These are phyloP conservation scores for Populus trichocarpa DNA, from an alignment of 441 rosid genomes.

Conservation along the genomic window DNA sequence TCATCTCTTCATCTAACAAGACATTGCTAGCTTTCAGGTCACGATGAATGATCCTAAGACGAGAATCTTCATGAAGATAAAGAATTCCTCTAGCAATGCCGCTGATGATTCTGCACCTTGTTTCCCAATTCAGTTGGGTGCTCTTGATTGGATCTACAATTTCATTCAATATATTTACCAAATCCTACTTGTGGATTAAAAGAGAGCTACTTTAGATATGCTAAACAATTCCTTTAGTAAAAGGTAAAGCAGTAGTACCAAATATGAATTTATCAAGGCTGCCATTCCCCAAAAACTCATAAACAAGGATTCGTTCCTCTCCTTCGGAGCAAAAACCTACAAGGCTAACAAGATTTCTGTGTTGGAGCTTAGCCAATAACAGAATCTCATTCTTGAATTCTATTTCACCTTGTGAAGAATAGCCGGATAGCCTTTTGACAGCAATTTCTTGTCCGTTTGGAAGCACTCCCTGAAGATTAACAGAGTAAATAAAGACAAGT, in stretches of 20 bases:
- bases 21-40: conserved; percentile 58
- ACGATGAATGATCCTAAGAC: conserved; percentile 53
- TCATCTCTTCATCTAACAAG: conserved; percentile 44
- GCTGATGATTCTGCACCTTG: conserved; percentile 1
- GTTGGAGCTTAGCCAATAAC: conserved; percentile 39
- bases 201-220: not conserved
- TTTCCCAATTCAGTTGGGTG: too few species aligned
- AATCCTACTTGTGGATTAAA: not conserved
- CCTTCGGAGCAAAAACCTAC: conserved; percentile 34
- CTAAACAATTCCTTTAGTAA: not conserved
- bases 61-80: conserved; percentile 57
- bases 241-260: conserved; percentile 16
- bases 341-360: conserved; percentile 38
- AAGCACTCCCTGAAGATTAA: conserved; percentile 39
- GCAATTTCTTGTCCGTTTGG: conserved; percentile 42
- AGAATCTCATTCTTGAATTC: conserved; percentile 45
- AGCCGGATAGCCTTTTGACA: conserved; percentile 37
- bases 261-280: conserved; percentile 43
- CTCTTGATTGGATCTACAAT: conserved; percentile 28
- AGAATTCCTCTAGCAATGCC: conserved; percentile 55
- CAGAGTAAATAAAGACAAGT: not conserved
- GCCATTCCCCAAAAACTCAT: conserved; percentile 36
- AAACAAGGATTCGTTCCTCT: conserved; percentile 38
- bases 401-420: conserved; percentile 37
- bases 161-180: not conserved